These are phyloP conservation scores for Aspergillus fischeri DNA, from an alignment of 2,329 filamentous ascomycete genomes.

Conservation along the genomic window DNA sequence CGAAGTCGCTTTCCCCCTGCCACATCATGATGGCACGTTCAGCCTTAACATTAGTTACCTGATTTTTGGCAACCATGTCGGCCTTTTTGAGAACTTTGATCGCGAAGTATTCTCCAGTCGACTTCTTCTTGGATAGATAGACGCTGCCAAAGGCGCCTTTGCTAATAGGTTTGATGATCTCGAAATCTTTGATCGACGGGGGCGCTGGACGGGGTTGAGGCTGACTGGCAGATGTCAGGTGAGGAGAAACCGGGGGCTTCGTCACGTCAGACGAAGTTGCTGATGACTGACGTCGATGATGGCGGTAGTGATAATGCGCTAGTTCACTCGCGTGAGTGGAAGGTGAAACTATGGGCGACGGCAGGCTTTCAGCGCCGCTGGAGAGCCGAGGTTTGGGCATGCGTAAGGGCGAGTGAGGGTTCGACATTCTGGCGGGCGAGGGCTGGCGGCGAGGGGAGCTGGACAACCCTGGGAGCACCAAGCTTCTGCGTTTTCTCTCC, in stretches of 20 bases:
- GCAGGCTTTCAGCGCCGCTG: slow-evolving; percentile 51
- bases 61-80: slow-evolving; percentile 99
- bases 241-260: slow-evolving; percentile 73
- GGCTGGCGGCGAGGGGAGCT: slow-evolving; percentile 76
- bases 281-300: slow-evolving; percentile 88
- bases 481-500: slow-evolving; percentile 80
- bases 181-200: slow-evolving; percentile 97
- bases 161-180: slow-evolving; percentile 99
- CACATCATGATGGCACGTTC: slow-evolving; percentile 99
- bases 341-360: slow-evolving; percentile 85
- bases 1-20: slow-evolving; percentile 98
- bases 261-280: slow-evolving; percentile 70
- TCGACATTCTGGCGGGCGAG: slow-evolving; percentile 72
- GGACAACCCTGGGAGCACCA: slow-evolving; percentile 73
- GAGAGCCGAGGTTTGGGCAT: slow-evolving; percentile 75
- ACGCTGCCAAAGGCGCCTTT: slow-evolving; percentile 98
- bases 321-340: slow-evolving; percentile 77
- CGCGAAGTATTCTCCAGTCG: slow-evolving; percentile 95
- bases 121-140: slow-evolving; percentile 97
- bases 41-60: slow-evolving; percentile 98
- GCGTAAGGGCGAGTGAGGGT: slow-evolving; percentile 80
- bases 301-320: slow-evolving; percentile 49
- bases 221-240: slow-evolving; percentile 70
- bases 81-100: slow-evolving; percentile 99
- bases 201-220: slow-evolving; percentile 84